Base-by-base conservation (phyloP, 2,329 filamentous ascomycete genomes). In the Neopestalotiopsis sp. region DNA sequence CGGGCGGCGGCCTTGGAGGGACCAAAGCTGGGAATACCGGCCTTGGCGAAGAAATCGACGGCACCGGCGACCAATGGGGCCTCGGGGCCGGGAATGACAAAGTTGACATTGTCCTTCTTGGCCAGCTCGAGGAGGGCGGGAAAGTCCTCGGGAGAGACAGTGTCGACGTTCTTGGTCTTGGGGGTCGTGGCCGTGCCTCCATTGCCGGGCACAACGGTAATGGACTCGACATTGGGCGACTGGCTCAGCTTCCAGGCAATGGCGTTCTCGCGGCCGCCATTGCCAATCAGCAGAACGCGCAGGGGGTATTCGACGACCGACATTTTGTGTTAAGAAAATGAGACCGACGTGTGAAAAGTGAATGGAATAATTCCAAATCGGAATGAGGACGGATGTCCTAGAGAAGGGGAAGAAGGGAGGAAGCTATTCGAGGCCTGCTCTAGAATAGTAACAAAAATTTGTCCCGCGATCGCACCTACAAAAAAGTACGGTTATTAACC, bases 161-260 rank as follows among this genome's bases (percentile, higher is more conserved):
- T 81, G 20, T 83, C 83, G 75, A 94, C 84, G 79, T 98, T 98
- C 73, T 86, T 86, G 67, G 91, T 90, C 80, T 95, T 95, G 75
- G 89, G 81, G 69, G 89, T 90, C 63, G 79, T 83, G 67, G 89
- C 91, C 34, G 94, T 97, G 69, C 96, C 96, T 74, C 95, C 95
- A 81, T 98, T 98, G 71, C 95, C 95, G 14, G 90, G 90, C 59
- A 90, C 88, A 58, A 84, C 88, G 74, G 88, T 85, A 78, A 98
- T 95, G 74, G 90, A 87, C 76, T 94, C 90, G 70, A 97, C 93
- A 61, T 87, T 87, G 57, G 91, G 86, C 17, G 94, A 97, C 80
- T 97, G 92, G 77, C 91, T 90, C 71, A 98, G 86, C 83, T 97
- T 98, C 95, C 95, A 98, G 57, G 95, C 94, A 71, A 98, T 88